Evolutionary conservation across 2,329 filamentous ascomycete species (phyloP).

Genomic region (Exserohilum rostratum): DNA sequence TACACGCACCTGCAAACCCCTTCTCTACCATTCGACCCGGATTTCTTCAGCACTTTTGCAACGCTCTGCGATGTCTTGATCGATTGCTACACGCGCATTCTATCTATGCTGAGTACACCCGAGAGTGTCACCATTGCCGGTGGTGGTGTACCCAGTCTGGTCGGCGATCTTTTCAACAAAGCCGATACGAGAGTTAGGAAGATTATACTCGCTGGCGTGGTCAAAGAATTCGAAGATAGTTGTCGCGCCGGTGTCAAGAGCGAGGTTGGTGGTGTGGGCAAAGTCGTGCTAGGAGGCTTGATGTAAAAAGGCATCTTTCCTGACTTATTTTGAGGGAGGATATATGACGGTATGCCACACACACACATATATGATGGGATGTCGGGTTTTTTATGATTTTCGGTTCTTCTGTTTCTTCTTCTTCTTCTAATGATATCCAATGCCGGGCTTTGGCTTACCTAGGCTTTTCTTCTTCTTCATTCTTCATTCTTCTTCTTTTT

Average conservation of each 20-base stretch:
- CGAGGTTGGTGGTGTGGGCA: conserved; percentile 84
- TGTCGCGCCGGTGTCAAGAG: conserved; percentile 76
- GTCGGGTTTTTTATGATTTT: no score
- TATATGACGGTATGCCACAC: no score
- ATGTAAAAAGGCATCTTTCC: conserved; percentile 57
- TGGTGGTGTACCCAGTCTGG: conserved; percentile 39
- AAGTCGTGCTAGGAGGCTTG: conserved; percentile 85
- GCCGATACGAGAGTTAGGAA: conserved; percentile 86
- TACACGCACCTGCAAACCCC: conserved; percentile 92
- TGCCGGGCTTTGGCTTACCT: background rate
- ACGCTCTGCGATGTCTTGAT: conserved; percentile 95
- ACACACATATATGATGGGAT: no score
- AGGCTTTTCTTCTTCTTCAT: background rate
- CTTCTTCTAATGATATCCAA: conserved; percentile 13
- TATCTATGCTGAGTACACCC: conserved; percentile 76
- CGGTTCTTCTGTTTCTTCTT: no score
- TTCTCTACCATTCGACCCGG: conserved; percentile 89
- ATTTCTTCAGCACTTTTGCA: conserved; percentile 95
- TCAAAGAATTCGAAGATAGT: conserved; percentile 91
- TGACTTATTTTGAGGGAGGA: no score
- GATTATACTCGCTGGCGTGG: conserved; percentile 82
- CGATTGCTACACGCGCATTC: conserved; percentile 83
- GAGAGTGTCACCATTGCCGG: conserved; percentile 49
- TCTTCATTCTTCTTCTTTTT: background rate
- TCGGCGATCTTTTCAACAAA: conserved; percentile 89